Conservation (phyloP, 805 yeast species). For the Candida insectorum region DNA sequence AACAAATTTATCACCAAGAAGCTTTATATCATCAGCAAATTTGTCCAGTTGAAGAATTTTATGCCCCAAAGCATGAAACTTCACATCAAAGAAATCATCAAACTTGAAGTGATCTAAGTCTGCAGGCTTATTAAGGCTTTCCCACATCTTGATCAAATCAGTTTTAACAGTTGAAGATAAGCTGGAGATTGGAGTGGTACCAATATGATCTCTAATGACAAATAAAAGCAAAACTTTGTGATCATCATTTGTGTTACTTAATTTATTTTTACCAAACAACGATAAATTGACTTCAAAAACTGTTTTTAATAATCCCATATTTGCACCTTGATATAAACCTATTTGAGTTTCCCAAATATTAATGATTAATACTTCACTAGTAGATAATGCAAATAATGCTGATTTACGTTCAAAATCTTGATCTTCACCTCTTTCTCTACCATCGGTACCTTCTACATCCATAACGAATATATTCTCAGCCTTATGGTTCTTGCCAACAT, state of each 20-base stretch:
- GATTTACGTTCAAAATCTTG: conserved; percentile 97
- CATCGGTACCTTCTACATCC: conserved; percentile 99
- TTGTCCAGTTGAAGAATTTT: conserved; percentile 75
- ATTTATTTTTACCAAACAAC: conserved; percentile 63
- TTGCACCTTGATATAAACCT: conserved; percentile 96
- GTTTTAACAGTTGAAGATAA: conserved; percentile 63
- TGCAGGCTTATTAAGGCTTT: conserved; percentile 66
- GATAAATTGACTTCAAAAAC: conserved; percentile 94
- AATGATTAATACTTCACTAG: conserved; percentile 84
- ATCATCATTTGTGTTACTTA: conserved; percentile 21
- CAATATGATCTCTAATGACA: conserved; percentile 90
- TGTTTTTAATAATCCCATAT: conserved; percentile 91
- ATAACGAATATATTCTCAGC: conserved; percentile 61
- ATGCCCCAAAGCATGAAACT: conserved; percentile 80
- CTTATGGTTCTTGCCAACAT: conserved; percentile 19
- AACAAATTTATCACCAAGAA: conserved; percentile 62
- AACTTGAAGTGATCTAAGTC: conserved; percentile 54
- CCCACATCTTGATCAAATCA: conserved; percentile 81
- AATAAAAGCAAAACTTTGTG: conserved; percentile 72
- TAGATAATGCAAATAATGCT: conserved; percentile 89
- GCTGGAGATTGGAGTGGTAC: conserved; percentile 76
- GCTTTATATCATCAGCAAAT: conserved; percentile 57
- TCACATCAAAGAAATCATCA: conserved; percentile 78
- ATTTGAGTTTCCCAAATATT: conserved; percentile 98
- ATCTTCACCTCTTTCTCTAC: conserved; percentile 96